A percentile compares a stretch with the other conserved stretches of the same genome.
These are phyloP conservation scores for Fusarium sp. DNA, from an alignment of 2,329 filamentous ascomycete species.

Conservation along the genomic window DNA sequence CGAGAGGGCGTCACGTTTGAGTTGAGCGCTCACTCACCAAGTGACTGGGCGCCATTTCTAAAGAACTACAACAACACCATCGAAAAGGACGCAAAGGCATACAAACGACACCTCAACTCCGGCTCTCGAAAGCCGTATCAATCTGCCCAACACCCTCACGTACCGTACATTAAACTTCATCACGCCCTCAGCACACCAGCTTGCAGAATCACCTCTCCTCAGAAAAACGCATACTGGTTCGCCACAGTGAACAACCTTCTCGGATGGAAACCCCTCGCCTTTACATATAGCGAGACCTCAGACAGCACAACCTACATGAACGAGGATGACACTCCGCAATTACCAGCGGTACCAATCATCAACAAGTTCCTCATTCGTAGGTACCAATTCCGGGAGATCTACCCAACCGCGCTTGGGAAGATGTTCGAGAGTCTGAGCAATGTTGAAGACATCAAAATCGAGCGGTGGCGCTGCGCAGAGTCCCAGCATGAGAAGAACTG, in stretches of 20 bases:
- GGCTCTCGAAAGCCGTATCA: neutral
- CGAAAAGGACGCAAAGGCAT: neutral
- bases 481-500: neutral
- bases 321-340: neutral
- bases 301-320: no score
- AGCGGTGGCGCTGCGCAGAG: conserved; percentile 3
- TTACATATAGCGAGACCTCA: neutral
- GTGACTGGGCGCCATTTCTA: neutral
- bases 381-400: conserved; percentile 6
- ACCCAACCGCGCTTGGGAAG: neutral
- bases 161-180: neutral
- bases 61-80: neutral
- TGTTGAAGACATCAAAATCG: neutral
- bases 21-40: neutral
- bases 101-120: neutral
- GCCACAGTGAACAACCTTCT: neutral
- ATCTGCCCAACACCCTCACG: neutral
- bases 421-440: neutral
- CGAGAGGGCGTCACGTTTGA: neutral
- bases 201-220: neutral
- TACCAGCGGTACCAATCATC: neutral
- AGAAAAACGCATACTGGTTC: neutral
- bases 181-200: neutral
- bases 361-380: conserved; percentile 9
- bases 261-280: conserved; percentile 1